Evolutionary conservation across 805 yeast species (phyloP), one percentile per base, ranked within the genome.

Genomic region (Debaryomyces maramus): DNA sequence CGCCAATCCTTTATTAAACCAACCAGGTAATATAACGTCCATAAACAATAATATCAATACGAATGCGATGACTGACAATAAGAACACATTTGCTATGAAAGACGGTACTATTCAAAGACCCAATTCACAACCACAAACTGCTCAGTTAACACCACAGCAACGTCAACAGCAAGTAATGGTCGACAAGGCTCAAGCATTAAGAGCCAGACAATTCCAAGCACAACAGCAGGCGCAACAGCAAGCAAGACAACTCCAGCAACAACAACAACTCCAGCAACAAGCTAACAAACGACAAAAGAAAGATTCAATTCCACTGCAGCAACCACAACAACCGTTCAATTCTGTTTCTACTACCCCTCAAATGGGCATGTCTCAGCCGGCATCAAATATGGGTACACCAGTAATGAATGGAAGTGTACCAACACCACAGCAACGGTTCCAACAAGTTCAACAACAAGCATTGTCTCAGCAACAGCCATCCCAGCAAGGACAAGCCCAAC

Each of bases 231-330:
- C 16, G 14, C 39, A 27, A 13, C 45, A 45, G 16, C 38, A 40
- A 33, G 44, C 32, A n/a, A 43, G 42, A 24, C 34, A 38, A 21
- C 43, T 41, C 17, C 49, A 38, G n/a, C 32, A 37, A 19, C 43
- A 40, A 24, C 51, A 46, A 16, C 53, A 49, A 41, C 36, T 36
- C 30, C 45, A 42, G 34, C 52, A 50, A 28, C 56, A 55, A 42
- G 20, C 41, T 14, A 34, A 44, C 13, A 44, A 51, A 34, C 49
- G 46, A 39, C 56, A 47, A 27, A 51, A 50, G 33, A 39, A 41
- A 23, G 53, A 44, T 31, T 43, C 32, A 16, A 46, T 43, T n/a
- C 42, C 33, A 30, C 36, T 39, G 32, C 51, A 39, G 17, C 55
- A 46, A 39, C 41, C 50, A 34, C 52, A 42, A 30, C 40, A 39